Evolutionary conservation across 352 stramenopile genomes (phyloP).

Genomic region (Phytopythium aichiense): DNA sequence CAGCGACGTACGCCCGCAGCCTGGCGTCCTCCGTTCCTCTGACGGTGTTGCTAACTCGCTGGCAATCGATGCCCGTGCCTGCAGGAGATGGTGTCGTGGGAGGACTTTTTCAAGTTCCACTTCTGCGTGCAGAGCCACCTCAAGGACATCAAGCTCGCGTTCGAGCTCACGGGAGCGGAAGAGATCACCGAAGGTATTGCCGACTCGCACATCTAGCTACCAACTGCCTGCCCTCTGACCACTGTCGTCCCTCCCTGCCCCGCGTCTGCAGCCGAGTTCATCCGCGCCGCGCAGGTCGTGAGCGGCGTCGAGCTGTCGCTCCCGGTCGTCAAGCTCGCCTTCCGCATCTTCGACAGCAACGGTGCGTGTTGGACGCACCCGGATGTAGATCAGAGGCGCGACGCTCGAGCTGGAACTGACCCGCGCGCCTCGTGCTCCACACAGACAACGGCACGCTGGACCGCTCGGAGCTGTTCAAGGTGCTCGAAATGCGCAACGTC

Average conservation of each 20-base stretch:
- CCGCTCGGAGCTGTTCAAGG: conserved; percentile 59
- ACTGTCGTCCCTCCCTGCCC: not conserved
- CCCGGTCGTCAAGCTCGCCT: conserved; percentile 66
- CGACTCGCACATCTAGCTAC: not conserved
- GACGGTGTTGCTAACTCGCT: not conserved
- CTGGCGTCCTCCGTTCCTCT: not conserved
- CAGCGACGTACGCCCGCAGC: conserved; percentile 35
- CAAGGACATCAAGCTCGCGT: conserved; percentile 66
- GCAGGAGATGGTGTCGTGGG: conserved; percentile 59
- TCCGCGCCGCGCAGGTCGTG: conserved; percentile 56
- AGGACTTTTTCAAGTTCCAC: conserved; percentile 73
- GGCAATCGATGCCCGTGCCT: not conserved
- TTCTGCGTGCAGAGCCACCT: conserved; percentile 69
- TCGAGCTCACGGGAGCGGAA: conserved; percentile 54
- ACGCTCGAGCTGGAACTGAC: not conserved
- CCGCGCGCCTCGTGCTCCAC: not conserved
- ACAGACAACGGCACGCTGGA: conserved; percentile 64
- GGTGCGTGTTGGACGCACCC: conserved; percentile 19
- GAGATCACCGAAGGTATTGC: conserved; percentile 64
- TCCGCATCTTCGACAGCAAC: conserved; percentile 71
- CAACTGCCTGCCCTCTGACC: not conserved
- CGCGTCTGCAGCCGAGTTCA: conserved; percentile 44
- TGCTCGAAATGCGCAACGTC: conserved; percentile 57
- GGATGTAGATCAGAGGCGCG: not conserved
- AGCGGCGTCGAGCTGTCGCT: conserved; percentile 62